Base-by-base conservation (phyloP, 192 early-diverging fungal genomes). In the Oehlia diaphana region DNA sequence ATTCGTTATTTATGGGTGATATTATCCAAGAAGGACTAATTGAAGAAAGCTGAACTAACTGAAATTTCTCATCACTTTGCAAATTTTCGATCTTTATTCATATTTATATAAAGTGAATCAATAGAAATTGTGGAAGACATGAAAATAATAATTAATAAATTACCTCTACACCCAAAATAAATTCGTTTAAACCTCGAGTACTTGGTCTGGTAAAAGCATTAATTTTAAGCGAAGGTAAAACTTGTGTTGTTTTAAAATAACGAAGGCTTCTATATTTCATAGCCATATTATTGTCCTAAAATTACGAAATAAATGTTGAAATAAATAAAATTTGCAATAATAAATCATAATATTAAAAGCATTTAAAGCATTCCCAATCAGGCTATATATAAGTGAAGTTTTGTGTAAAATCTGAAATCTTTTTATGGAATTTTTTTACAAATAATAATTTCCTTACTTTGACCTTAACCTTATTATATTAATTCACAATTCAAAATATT, bases 131-230 rank as follows among this genome's bases (percentile, higher is more conserved):
- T 81, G 81, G 67, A 83, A 7, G 6, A 58, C 4, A 58, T 21
- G 67, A 67, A 68, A 50, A 21, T n/a, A 31, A 61, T 68, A 28
- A 80, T n/a, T 2, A 19, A 23, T 61, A 44, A 14, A n/a, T 47
- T 78, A 97, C 88, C 89, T 99, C 98, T 50, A 99, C 90, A 2
- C 96, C 97, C 35, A 99, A 87, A 35, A 97, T 91, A 75, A 95
- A 96, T 80, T 98, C 96, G 81, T 92, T 90, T 9, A 95, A 85
- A 13, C 82, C 86, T n/a, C 82, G 87, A 26, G 90, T 85, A 74
- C 95, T 95, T 8, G 95, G 94, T 33, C 96, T 84, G 10, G 97
- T 96, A 83, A 99, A 98, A 0, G 96, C 95, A 80, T 96, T 97
- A 82, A 99, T 95, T 67, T 95, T 90, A 21, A 99, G 86, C 5